Conservation (phyloP, 2,329 filamentous ascomycete genomes). For the Colletotrichum falcatum region DNA sequence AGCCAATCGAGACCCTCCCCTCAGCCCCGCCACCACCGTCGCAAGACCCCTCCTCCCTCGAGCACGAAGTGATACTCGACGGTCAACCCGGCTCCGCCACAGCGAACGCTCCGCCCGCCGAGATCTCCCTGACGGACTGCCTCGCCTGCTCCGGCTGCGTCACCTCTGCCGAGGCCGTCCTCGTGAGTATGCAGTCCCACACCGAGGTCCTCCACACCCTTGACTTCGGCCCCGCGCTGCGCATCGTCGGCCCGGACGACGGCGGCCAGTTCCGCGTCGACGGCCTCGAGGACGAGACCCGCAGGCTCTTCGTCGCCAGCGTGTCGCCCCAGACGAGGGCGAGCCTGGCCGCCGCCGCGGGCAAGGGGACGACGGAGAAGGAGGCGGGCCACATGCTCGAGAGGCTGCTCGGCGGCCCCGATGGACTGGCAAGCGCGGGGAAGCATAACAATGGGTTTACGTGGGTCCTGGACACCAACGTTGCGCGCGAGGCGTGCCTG, state of each 20-base stretch:
- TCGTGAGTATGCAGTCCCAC: constrained; percentile 94
- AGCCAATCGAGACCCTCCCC: constrained; percentile 93
- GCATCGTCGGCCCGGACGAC: constrained; percentile 50
- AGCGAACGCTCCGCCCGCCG: constrained; percentile 75
- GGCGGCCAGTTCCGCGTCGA: constrained; percentile 55
- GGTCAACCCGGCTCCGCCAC: constrained; percentile 72
- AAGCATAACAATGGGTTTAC: constrained; percentile 81
- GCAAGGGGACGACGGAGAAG: constrained; percentile 75
- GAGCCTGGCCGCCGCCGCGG: constrained; percentile 86
- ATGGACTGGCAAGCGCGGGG: constrained; percentile 78
- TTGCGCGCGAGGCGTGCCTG: constrained; percentile 84
- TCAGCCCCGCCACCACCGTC: constrained; percentile 60
- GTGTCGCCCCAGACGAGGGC: constrained; percentile 92
- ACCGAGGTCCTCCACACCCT: constrained; percentile 88
- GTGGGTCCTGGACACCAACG: constrained; percentile 92
- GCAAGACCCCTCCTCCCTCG: constrained; percentile 50
- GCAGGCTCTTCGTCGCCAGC: constrained; percentile 88
- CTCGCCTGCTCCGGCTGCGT: constrained; percentile 98
- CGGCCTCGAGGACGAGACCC: constrained; percentile 68
- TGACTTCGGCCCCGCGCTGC: constrained; percentile 71
- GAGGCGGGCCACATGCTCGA: constrained; percentile 86
- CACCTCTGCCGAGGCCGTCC: constrained; percentile 96
- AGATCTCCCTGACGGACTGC: constrained; percentile 97
- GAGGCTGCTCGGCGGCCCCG: constrained; percentile 78
- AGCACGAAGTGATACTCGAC: constrained; percentile 93